These are phyloP conservation scores for Cryptococcus sp. DNA, from an alignment of 1,284 basidiomycete genomes.

Conservation along the genomic window DNA sequence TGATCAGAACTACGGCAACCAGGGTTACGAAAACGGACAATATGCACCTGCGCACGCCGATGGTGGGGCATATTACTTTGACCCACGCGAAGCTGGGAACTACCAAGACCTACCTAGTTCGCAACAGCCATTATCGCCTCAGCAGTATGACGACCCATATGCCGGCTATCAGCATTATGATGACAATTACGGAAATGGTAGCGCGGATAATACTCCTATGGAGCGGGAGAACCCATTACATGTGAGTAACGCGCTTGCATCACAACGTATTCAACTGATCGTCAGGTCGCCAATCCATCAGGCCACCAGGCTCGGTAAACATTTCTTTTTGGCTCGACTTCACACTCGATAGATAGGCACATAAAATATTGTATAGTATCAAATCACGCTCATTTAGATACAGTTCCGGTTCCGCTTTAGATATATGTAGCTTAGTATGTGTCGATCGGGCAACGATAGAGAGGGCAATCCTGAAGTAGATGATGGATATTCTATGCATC, in stretches of 20 bases:
- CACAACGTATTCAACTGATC: background rate
- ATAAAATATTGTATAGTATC: too few species aligned
- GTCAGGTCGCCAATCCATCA: background rate
- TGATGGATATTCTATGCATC: too few species aligned
- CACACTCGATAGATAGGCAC: too few species aligned
- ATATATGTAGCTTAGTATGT: too few species aligned
- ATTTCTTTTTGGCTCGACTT: background rate
- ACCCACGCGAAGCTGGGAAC: constrained; percentile 27
- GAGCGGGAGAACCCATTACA: constrained; percentile 20
- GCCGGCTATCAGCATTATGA: background rate
- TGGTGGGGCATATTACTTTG: constrained; percentile 41
- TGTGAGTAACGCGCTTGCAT: constrained; percentile 4
- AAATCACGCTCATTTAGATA: too few species aligned
- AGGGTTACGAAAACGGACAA: background rate
- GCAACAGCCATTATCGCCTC: constrained; percentile 19
- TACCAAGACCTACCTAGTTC: constrained; percentile 15
- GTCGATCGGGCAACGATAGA: too few species aligned
- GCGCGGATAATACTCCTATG: constrained; percentile 11
- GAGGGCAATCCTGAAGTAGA: too few species aligned
- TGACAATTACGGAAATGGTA: background rate
- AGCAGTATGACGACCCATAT: constrained; percentile 15
- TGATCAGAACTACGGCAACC: background rate
- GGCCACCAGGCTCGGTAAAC: background rate
- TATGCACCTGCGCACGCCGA: constrained; percentile 6
- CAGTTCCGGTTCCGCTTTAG: too few species aligned